A percentile compares a stretch with the other conserved stretches of the same genome.
Evolutionary conservation across 1,139 yeast species (phyloP).

Genomic region (Suhomyces choctaworum): DNA sequence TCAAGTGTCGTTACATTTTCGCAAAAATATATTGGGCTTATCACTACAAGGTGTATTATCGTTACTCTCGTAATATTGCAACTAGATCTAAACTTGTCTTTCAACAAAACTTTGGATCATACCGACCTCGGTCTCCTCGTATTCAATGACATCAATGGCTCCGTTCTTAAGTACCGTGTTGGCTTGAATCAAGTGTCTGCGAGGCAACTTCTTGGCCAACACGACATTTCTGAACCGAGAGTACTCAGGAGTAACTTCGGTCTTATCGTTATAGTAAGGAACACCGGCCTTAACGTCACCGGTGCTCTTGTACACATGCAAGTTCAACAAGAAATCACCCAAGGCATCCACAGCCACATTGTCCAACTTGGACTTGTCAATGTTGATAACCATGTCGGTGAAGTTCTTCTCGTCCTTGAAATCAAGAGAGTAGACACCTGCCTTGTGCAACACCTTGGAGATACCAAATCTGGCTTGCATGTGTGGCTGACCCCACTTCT

Average conservation of each 20-base stretch:
- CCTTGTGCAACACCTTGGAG: conserved; percentile 69
- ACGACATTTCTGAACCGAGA: conserved; percentile 68
- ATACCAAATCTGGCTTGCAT: conserved; percentile 92
- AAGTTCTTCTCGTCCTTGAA: conserved; percentile 47
- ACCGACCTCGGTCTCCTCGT: conserved; percentile 72
- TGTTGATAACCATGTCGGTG: conserved; percentile 57
- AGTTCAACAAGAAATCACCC: conserved; percentile 65
- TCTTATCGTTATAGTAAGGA: conserved; percentile 61
- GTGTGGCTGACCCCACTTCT: conserved; percentile 95
- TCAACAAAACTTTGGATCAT: conserved; percentile 77
- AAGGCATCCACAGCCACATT: conserved; percentile 73
- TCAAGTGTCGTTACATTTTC: too few species aligned
- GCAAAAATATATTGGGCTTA: too few species aligned
- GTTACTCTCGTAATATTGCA: background rate
- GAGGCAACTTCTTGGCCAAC: conserved; percentile 70
- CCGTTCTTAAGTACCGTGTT: conserved; percentile 53
- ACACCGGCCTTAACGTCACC: conserved; percentile 69
- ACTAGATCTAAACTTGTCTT: conserved; percentile 46
- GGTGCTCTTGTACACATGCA: conserved; percentile 77
- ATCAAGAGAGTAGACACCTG: conserved; percentile 61
- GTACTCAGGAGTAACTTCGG: conserved; percentile 64
- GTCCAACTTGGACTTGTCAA: conserved; percentile 62
- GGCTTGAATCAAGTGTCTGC: conserved; percentile 82
- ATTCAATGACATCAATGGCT: conserved; percentile 61
- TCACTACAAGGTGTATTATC: too few species aligned